These are phyloP conservation scores for Ceratocystis diversiconidia DNA, from an alignment of 2,329 filamentous ascomycete species.

Conservation along the genomic window DNA sequence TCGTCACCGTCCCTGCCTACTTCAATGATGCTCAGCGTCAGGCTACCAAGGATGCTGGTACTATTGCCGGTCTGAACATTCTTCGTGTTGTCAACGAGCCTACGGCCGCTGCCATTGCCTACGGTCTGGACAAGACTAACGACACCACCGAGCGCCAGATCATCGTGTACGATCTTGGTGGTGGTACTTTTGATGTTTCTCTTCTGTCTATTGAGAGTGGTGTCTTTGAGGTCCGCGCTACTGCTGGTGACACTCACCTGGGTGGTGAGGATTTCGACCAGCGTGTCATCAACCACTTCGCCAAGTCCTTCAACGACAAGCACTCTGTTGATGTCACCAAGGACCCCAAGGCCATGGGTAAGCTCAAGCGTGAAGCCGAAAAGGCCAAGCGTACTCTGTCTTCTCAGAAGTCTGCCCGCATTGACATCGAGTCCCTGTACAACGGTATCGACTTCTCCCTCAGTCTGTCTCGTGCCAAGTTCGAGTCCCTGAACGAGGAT, in stretches of 20 bases:
- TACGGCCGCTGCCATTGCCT: slow-evolving; percentile 87
- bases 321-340: slow-evolving; percentile 82
- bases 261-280: slow-evolving; percentile 99
- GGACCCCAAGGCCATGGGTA: slow-evolving; percentile 96
- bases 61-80: slow-evolving; percentile 84
- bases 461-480: slow-evolving; percentile 96
- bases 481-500: slow-evolving; percentile 97
- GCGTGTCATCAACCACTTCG: slow-evolving; percentile 89
- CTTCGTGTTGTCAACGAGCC: slow-evolving; percentile 95
- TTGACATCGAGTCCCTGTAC: slow-evolving; percentile 96
- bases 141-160: slow-evolving; percentile 64
- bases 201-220: slow-evolving; percentile 83
- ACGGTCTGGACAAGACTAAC: slow-evolving; percentile 77
- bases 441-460: slow-evolving; percentile 96
- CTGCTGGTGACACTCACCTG: slow-evolving; percentile 90
- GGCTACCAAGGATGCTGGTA: slow-evolving; percentile 88
- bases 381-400: slow-evolving; percentile 98
- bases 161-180: slow-evolving; percentile 86
- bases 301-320: slow-evolving; percentile 98
- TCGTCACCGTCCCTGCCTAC: slow-evolving; percentile 91
- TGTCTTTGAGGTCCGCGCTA: slow-evolving; percentile 88
- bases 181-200: slow-evolving; percentile 89
- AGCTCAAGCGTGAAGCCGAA: slow-evolving; percentile 97
- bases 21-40: slow-evolving; percentile 98
- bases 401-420: slow-evolving; percentile 81